A percentile compares a stretch with the other conserved stretches of the same genome.
These are phyloP conservation scores for Imleria badia DNA, from an alignment of 768 basidiomycete genomes.

Conservation along the genomic window DNA sequence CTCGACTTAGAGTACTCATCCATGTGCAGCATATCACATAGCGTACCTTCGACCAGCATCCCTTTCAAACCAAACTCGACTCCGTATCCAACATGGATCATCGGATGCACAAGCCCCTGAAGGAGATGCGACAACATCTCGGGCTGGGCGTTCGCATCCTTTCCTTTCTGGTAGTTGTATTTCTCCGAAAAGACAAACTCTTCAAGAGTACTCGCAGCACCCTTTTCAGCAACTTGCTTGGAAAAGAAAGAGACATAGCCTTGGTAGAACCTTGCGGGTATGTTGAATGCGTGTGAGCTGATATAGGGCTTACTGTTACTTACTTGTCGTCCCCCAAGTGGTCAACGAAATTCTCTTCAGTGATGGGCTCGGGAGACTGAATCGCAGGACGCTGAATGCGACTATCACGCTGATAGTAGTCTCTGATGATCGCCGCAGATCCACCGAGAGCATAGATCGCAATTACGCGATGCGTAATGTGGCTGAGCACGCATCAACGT, in stretches of 20 bases:
- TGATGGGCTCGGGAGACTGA: constrained; percentile 25
- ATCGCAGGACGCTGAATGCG: constrained; percentile 23
- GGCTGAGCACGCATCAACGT: constrained; percentile 11
- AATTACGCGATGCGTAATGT: constrained; percentile 30
- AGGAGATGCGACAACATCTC: constrained; percentile 53
- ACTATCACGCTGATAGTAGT: constrained; percentile 27
- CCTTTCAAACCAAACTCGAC: constrained; percentile 63
- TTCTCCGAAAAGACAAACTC: constrained; percentile 32
- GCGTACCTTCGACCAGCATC: constrained; percentile 58
- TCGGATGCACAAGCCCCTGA: constrained; percentile 54
- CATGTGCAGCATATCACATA: too few relatives aligned
- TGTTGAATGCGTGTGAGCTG: background rate
- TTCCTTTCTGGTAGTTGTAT: constrained; percentile 23
- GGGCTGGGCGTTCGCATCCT: constrained; percentile 32
- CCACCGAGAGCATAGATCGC: constrained; percentile 30
- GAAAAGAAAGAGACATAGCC: constrained; percentile 30
- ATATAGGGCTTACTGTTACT: background rate
- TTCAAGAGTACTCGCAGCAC: constrained; percentile 19
- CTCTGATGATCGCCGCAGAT: constrained; percentile 20
- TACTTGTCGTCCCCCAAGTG: constrained; percentile 29
- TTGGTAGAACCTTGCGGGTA: constrained; percentile 22
- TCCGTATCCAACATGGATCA: constrained; percentile 64
- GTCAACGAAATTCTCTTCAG: constrained; percentile 22
- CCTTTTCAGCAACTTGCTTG: constrained; percentile 14
- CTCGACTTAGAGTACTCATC: background rate